These are phyloP conservation scores for Alternaria ethzedia DNA, from an alignment of 2,329 filamentous ascomycete genomes.

Conservation along the genomic window DNA sequence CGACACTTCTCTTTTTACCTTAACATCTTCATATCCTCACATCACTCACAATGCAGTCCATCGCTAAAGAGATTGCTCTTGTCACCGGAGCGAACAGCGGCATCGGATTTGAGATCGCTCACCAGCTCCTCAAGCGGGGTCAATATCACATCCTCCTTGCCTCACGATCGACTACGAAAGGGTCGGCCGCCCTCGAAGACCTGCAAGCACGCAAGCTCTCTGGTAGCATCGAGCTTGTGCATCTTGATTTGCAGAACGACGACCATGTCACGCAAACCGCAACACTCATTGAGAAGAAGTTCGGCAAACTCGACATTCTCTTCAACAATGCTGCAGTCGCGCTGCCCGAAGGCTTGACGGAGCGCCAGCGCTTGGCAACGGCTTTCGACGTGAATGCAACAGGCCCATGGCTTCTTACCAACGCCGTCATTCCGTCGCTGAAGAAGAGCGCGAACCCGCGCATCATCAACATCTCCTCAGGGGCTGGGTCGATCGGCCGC, in stretches of 20 bases:
- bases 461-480: slow-evolving; percentile 48
- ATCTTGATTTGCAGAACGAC: slow-evolving; percentile 54
- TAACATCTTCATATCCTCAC: background rate
- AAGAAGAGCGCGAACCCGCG: slow-evolving; percentile 26
- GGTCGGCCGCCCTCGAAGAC: slow-evolving; percentile 34
- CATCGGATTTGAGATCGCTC: slow-evolving; percentile 57
- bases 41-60: slow-evolving; percentile 15
- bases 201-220: slow-evolving; percentile 35
- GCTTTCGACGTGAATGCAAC: slow-evolving; percentile 41
- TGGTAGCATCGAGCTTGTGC: slow-evolving; percentile 46
- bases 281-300: slow-evolving; percentile 23
- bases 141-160: slow-evolving; percentile 42
- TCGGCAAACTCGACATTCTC: slow-evolving; percentile 48
- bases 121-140: slow-evolving; percentile 46
- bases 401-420: slow-evolving; percentile 33
- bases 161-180: slow-evolving; percentile 28
- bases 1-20: background rate
- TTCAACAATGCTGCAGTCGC: slow-evolving; percentile 50
- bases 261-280: slow-evolving; percentile 50
- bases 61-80: slow-evolving; percentile 40
- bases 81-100: slow-evolving; percentile 55
- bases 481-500: slow-evolving; percentile 42
- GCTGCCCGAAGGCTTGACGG: slow-evolving; percentile 14
- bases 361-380: slow-evolving; percentile 33
- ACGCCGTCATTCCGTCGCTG: slow-evolving; percentile 25